Evolutionary conservation across 345 rosid species (phyloP), one percentile per base, ranked within the genome.

Genomic region (Melaleuca alternifolia): DNA sequence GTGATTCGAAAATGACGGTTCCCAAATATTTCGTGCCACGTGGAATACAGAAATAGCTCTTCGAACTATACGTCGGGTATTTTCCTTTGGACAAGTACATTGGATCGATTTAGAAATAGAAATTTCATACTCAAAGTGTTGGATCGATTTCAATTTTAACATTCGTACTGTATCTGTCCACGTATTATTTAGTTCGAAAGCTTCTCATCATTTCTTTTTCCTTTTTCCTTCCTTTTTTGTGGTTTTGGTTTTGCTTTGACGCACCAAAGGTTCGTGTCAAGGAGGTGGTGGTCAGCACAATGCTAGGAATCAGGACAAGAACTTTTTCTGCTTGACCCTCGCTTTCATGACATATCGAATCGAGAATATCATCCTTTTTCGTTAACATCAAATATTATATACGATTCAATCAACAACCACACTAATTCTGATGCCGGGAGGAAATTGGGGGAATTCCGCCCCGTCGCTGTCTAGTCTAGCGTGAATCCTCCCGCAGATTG

Each of bases 91-190:
- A 71, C 48, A 71, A 71, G 79, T 20, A 5, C 48, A 18, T 5
- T 2, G 13, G 23, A 33, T 71, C 24, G 10, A 33, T 33, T 71
- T 71, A 46, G 24, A 5, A 10, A 6, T 20, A 1, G 1, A n/a
- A 59, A 59, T 59, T n/a, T n/a, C 1, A n/a, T 33, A n/a, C n/a
- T 18, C 2, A 12, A 13, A 59, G 37, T 59, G 0, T 30, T 3
- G 9, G 30, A 30, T 62, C 0, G 3, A 30, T 62, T 0, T 0
- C 14, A 18, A 2, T 15, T 30, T 62, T 18, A 53, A 4, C 10
- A 6, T 53, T 5, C 44, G 6, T 0, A 21, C 3, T 0, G 6
- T 62, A 15, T 7, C 6, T 2, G 0, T 15, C 77, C 0, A 5
- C 4, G 3, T 5, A 3, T 62, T 16, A 62, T 30, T 30, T n/a